Evolutionary conservation across 2,329 filamentous ascomycete genomes (phyloP).

Genomic region (Sphaerulina populicola): DNA sequence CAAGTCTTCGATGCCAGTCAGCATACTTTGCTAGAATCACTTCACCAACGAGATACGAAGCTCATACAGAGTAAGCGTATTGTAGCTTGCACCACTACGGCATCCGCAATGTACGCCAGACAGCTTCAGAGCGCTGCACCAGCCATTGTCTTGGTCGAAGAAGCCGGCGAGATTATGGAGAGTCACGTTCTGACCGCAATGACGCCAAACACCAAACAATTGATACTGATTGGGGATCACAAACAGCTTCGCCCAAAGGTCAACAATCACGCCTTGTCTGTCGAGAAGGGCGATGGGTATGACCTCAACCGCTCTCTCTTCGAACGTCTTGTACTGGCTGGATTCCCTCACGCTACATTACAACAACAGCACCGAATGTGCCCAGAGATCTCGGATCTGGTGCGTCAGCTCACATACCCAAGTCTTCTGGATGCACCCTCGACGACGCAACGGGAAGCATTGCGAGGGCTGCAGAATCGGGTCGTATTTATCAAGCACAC

Average conservation of each 20-base stretch:
- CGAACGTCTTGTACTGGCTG: constrained; percentile 44
- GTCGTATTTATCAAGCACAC: constrained; percentile 55
- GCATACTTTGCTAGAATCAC: constrained; percentile 27
- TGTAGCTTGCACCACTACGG: constrained; percentile 53
- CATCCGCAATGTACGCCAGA: constrained; percentile 46
- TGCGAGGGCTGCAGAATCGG: constrained; percentile 45
- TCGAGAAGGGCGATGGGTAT: constrained; percentile 47
- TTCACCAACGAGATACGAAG: constrained; percentile 19
- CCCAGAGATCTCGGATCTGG: constrained; percentile 52
- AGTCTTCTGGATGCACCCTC: constrained; percentile 45
- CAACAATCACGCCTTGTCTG: constrained; percentile 47
- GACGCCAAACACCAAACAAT: constrained; percentile 52
- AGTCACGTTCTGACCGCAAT: constrained; percentile 53
- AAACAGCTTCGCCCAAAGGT: constrained; percentile 53
- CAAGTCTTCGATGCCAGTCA: constrained; percentile 40
- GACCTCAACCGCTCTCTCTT: constrained; percentile 54
- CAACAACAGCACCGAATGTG: constrained; percentile 59
- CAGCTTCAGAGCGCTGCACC: constrained; percentile 40
- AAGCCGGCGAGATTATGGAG: constrained; percentile 53
- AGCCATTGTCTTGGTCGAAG: constrained; percentile 40
- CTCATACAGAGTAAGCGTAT: constrained; percentile 33
- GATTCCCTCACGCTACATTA: constrained; percentile 35
- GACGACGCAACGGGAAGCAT: constrained; percentile 37
- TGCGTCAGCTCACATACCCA: constrained; percentile 51
- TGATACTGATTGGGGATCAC: constrained; percentile 59